phyloP scores from a whole-genome alignment of 192 early-diverging fungal species.

The Spizellomyces sp. region DNA sequence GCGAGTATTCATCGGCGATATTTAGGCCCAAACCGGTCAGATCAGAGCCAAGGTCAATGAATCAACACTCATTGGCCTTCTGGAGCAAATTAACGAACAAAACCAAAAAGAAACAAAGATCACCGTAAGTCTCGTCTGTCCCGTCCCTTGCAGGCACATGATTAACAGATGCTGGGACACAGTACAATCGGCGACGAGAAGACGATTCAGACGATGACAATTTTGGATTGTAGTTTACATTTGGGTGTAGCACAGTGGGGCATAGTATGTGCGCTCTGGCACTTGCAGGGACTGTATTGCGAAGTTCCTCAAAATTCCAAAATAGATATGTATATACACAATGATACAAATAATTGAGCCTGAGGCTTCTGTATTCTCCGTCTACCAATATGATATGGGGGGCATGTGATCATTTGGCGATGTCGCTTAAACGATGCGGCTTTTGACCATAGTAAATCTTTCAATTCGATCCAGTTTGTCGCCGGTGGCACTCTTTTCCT shows the following conservation, averaged over 20 bases:
- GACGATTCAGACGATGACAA: conserved; percentile 46
- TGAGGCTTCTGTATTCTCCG: neutral
- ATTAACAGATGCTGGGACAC: neutral
- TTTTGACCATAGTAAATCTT: conserved; percentile 88
- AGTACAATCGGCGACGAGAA: conserved; percentile 39
- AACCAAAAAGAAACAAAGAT: conserved; percentile 70
- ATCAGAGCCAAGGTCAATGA: conserved; percentile 82
- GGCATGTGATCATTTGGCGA: neutral
- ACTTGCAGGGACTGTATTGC: neutral
- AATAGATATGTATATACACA: neutral
- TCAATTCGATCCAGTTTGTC: conserved; percentile 85
- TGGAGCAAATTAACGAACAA: conserved; percentile 81
- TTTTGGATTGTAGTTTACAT: conserved; percentile 26
- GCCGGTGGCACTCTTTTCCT: conserved; percentile 10
- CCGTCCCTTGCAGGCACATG: neutral
- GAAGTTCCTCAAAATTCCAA: neutral
- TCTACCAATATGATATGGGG: no score
- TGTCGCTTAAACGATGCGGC: conserved; percentile 74
- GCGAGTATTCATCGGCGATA: neutral
- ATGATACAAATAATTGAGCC: neutral
- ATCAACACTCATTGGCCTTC: conserved; percentile 79
- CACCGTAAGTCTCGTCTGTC: conserved; percentile 55
- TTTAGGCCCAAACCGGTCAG: conserved; percentile 73
- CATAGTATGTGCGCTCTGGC: neutral
- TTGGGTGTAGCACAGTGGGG: no score